phyloP scores from a whole-genome alignment of 306 rosid species.

The Urtica urens region DNA sequence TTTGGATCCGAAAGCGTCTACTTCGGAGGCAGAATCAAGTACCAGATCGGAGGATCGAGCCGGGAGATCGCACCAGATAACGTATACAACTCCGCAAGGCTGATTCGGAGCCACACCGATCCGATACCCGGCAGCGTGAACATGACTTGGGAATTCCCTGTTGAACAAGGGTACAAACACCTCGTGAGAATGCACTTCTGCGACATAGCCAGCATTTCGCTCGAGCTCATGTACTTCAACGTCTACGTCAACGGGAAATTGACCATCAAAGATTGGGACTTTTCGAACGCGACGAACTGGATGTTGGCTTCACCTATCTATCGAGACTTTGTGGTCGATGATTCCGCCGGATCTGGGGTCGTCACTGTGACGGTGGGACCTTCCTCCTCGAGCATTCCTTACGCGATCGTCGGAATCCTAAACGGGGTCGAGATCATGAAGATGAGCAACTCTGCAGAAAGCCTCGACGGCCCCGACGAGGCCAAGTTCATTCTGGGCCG shows the following conservation, averaged over 20 bases:
- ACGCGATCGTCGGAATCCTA: conserved; percentile 33
- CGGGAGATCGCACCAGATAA: conserved; percentile 91
- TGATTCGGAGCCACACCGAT: conserved; percentile 49
- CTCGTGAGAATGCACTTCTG: conserved; percentile 74
- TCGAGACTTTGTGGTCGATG: conserved; percentile 67
- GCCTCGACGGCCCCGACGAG: conserved; percentile 28
- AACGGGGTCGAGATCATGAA: conserved; percentile 50
- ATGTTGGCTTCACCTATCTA: conserved; percentile 59
- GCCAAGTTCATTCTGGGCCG: conserved; percentile 22
- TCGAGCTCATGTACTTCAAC: conserved; percentile 62
- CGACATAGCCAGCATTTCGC: conserved; percentile 71
- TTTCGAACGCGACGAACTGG: conserved; percentile 28
- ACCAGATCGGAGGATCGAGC: conserved; percentile 64
- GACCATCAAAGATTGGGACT: conserved; percentile 52
- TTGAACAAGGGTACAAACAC: conserved; percentile 43
- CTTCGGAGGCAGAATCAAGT: conserved; percentile 62
- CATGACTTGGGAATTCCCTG: conserved; percentile 74
- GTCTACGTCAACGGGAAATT: conserved; percentile 65
- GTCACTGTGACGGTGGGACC: conserved; percentile 53
- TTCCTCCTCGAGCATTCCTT: conserved; percentile 33
- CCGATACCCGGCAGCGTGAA: conserved; percentile 47
- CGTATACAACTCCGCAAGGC: conserved; percentile 66
- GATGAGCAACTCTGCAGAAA: conserved; percentile 35
- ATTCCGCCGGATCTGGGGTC: conserved; percentile 25
- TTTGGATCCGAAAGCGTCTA: conserved; percentile 37